Conservation (phyloP, 2,329 filamentous ascomycete species). For the Aspergillus thermomutatus region DNA sequence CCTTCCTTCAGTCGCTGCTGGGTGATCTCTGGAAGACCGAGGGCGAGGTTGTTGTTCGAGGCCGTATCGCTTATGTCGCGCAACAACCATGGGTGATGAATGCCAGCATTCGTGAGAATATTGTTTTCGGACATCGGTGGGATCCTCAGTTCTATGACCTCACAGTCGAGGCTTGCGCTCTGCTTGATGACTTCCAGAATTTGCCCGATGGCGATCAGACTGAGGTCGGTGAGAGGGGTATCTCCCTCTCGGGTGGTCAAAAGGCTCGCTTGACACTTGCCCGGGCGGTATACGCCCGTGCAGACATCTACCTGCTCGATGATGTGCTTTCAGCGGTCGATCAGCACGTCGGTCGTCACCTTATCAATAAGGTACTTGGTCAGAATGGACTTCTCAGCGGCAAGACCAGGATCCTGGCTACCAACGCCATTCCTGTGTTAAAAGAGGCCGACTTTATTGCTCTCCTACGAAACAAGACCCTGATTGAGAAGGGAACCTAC, state of each 20-base stretch:
- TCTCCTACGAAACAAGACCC: constrained; percentile 75
- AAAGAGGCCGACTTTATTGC: constrained; percentile 86
- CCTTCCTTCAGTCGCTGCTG: constrained; percentile 79
- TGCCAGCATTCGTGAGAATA: constrained; percentile 94
- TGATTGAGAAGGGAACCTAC: constrained; percentile 86
- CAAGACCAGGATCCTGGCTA: constrained; percentile 90
- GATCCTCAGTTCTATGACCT: constrained; percentile 92
- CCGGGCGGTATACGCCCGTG: constrained; percentile 89
- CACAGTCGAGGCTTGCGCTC: constrained; percentile 85
- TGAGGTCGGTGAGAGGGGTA: constrained; percentile 92
- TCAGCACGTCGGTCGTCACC: constrained; percentile 90
- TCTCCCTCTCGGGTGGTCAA: constrained; percentile 92
- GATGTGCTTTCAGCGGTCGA: constrained; percentile 97
- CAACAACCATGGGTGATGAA: constrained; percentile 98
- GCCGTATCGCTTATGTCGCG: constrained; percentile 83
- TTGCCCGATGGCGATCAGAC: constrained; percentile 96
- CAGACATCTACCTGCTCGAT: constrained; percentile 94
- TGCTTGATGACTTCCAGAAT: constrained; percentile 84
- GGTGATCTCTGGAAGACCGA: constrained; percentile 89
- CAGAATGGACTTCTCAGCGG: constrained; percentile 73
- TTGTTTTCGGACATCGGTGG: constrained; percentile 91
- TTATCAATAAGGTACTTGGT: constrained; percentile 92
- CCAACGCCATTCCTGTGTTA: constrained; percentile 89
- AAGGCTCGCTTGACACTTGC: constrained; percentile 91
- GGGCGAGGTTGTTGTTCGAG: constrained; percentile 78